Evolutionary conservation across 2,329 filamentous ascomycete species (phyloP).

Genomic region (Aspergillus sp.): DNA sequence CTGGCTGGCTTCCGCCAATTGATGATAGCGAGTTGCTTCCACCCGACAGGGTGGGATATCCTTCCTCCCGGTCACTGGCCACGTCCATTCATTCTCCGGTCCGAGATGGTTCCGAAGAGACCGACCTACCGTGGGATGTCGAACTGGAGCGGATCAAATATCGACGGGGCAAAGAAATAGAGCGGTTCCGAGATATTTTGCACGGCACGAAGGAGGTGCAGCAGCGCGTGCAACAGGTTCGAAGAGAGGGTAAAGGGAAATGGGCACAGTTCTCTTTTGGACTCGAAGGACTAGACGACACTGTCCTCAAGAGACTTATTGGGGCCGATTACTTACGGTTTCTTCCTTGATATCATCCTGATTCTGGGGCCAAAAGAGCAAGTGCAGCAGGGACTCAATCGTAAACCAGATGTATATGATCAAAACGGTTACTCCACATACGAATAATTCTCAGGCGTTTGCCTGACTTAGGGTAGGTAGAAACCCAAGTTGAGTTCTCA

Average conservation of each 20-base stretch:
- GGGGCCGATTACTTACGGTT: constrained; percentile 14
- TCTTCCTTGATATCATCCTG: not conserved
- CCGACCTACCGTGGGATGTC: constrained; percentile 29
- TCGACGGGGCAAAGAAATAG: constrained; percentile 30
- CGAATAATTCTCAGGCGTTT: too few species aligned
- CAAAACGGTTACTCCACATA: too few species aligned
- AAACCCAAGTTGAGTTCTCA: too few species aligned
- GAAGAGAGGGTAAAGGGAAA: constrained; percentile 36
- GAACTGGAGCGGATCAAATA: constrained; percentile 34
- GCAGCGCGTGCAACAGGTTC: constrained; percentile 28
- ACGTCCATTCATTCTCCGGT: constrained; percentile 26
- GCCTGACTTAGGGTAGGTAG: too few species aligned
- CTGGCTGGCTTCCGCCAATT: constrained; percentile 39
- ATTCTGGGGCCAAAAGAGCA: too few species aligned
- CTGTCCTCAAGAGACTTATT: constrained; percentile 17
- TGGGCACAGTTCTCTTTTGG: constrained; percentile 41
- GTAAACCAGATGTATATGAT: too few species aligned
- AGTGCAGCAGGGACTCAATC: too few species aligned
- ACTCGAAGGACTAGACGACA: constrained; percentile 20
- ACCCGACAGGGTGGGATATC: not conserved
- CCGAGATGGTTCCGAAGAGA: not conserved
- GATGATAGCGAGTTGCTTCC: constrained; percentile 15
- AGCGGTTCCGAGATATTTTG: constrained; percentile 29
- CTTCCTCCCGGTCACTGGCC: constrained; percentile 14
- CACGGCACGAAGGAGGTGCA: constrained; percentile 31